A percentile compares a stretch with the other conserved stretches of the same genome.
phyloP scores from a whole-genome alignment of 2,329 filamentous ascomycete genomes.

The Fusarium sp. region DNA sequence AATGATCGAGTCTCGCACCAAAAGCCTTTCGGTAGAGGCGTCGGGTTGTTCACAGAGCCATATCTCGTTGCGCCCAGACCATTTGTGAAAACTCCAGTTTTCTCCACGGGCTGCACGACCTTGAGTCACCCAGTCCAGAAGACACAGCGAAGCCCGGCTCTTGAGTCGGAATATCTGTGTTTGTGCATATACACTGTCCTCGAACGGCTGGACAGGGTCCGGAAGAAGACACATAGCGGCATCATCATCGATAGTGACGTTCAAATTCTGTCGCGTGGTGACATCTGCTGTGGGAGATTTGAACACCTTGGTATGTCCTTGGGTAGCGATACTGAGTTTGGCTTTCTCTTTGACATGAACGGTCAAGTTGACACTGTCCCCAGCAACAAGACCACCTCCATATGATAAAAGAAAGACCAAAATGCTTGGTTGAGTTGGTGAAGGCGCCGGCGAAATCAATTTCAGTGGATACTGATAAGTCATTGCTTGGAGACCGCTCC shows the following conservation, averaged over 20 bases:
- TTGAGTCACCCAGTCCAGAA: slow-evolving; percentile 94
- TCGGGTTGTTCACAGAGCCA: slow-evolving; percentile 61
- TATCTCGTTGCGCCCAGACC: slow-evolving; percentile 90
- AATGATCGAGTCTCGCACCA: slow-evolving; percentile 88
- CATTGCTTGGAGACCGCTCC: slow-evolving; percentile 78
- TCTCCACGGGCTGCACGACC: slow-evolving; percentile 88
- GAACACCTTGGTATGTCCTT: slow-evolving; percentile 96
- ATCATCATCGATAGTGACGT: slow-evolving; percentile 61
- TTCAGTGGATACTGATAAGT: slow-evolving; percentile 96
- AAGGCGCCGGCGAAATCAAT: slow-evolving; percentile 82
- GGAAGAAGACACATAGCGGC: slow-evolving; percentile 78
- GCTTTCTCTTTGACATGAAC: slow-evolving; percentile 74
- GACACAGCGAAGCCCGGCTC: slow-evolving; percentile 73
- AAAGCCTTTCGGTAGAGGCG: slow-evolving; percentile 64
- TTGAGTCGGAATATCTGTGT: slow-evolving; percentile 79
- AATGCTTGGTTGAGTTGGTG: slow-evolving; percentile 73
- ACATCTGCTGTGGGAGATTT: slow-evolving; percentile 73
- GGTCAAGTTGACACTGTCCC: slow-evolving; percentile 81
- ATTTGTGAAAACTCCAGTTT: slow-evolving; percentile 84
- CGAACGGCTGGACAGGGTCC: slow-evolving; percentile 94
- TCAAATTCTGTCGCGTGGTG: slow-evolving; percentile 69
- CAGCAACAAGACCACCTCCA: slow-evolving; percentile 90
- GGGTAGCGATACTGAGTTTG: slow-evolving; percentile 75
- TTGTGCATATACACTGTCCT: slow-evolving; percentile 85
- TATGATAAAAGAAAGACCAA: slow-evolving; percentile 94